These are phyloP conservation scores for Pseudogymnoascus sp. DNA, from an alignment of 2,329 filamentous ascomycete species.

Conservation along the genomic window DNA sequence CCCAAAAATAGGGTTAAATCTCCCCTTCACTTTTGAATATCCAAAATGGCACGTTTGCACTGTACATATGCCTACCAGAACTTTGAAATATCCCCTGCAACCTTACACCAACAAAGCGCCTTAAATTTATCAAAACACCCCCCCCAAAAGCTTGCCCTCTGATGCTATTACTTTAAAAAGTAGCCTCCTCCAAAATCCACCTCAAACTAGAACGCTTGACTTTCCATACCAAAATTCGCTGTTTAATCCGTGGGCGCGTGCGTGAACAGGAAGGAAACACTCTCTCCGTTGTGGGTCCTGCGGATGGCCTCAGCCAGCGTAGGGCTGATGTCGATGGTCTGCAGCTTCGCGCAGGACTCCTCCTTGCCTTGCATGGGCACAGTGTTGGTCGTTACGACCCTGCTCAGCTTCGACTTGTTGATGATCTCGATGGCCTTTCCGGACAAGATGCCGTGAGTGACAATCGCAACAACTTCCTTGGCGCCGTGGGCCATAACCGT, in stretches of 20 bases:
- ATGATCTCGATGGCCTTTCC: slow-evolving; percentile 75
- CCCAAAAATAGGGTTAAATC: background rate
- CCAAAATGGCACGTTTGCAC: slow-evolving; percentile 2
- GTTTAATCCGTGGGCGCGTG: slow-evolving; percentile 48
- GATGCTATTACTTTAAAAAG: background rate
- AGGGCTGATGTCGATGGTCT: slow-evolving; percentile 86
- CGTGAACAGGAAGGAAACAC: slow-evolving; percentile 60
- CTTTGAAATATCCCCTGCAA: slow-evolving; percentile 5
- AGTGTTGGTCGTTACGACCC: slow-evolving; percentile 85
- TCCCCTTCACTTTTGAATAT: slow-evolving; percentile 2
- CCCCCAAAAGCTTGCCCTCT: background rate
- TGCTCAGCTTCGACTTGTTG: slow-evolving; percentile 67
- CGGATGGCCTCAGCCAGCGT: slow-evolving; percentile 68
- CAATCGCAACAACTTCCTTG: slow-evolving; percentile 82
- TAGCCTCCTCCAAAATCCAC: background rate
- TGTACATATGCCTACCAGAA: background rate
- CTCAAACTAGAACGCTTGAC: background rate
- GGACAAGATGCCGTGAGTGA: slow-evolving; percentile 86
- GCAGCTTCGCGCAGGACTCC: slow-evolving; percentile 67
- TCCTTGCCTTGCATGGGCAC: slow-evolving; percentile 76
- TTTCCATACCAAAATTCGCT: background rate
- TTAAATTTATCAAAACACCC: slow-evolving; percentile 2
- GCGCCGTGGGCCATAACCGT: slow-evolving; percentile 84
- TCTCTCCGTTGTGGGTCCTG: slow-evolving; percentile 60
- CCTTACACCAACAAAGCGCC: slow-evolving; percentile 8